phyloP scores from a whole-genome alignment of 345 rosid genomes.

The Hypericum androsaemum region DNA sequence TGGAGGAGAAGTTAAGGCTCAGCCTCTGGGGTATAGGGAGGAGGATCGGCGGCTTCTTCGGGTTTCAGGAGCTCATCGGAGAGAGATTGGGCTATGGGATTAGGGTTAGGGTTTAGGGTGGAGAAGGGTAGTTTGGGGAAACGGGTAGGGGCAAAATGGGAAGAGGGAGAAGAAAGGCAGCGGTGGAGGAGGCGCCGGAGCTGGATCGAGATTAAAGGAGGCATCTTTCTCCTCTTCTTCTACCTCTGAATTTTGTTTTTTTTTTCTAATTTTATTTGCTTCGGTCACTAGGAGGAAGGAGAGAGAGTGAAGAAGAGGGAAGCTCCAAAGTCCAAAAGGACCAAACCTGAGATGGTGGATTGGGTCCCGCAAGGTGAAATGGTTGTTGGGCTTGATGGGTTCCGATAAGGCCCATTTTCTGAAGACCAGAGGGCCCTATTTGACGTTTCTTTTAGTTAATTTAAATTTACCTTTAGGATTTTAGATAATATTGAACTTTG shows the following conservation, averaged over 20 bases:
- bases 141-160: slow-evolving; percentile 15
- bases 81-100: slow-evolving; percentile 47
- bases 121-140: slow-evolving; percentile 17
- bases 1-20: slow-evolving; percentile 61
- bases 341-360: too few relatives aligned
- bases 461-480: too few relatives aligned
- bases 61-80: slow-evolving; percentile 50
- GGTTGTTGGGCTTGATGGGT: too few relatives aligned
- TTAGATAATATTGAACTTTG: too few relatives aligned
- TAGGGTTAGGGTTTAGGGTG: slow-evolving; percentile 16
- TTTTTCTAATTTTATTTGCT: too few relatives aligned
- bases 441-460: too few relatives aligned
- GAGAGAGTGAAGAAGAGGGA: slow-evolving; percentile 2
- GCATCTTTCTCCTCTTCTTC: slow-evolving; percentile 41
- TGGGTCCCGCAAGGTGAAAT: too few relatives aligned
- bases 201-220: slow-evolving; percentile 42
- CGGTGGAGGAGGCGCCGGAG: slow-evolving; percentile 41
- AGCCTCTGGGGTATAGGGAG: slow-evolving; percentile 46
- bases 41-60: slow-evolving; percentile 36
- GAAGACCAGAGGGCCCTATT: too few relatives aligned
- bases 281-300: too few relatives aligned
- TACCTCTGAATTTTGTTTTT: too few relatives aligned
- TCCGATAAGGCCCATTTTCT: too few relatives aligned
- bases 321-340: too few relatives aligned
- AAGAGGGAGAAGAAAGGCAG: slow-evolving; percentile 18